Percentiles rank a stretch among this genome's conserved stretches.
phyloP scores from a whole-genome alignment of 1,284 basidiomycete genomes.

The Sporisorium reilianum region DNA sequence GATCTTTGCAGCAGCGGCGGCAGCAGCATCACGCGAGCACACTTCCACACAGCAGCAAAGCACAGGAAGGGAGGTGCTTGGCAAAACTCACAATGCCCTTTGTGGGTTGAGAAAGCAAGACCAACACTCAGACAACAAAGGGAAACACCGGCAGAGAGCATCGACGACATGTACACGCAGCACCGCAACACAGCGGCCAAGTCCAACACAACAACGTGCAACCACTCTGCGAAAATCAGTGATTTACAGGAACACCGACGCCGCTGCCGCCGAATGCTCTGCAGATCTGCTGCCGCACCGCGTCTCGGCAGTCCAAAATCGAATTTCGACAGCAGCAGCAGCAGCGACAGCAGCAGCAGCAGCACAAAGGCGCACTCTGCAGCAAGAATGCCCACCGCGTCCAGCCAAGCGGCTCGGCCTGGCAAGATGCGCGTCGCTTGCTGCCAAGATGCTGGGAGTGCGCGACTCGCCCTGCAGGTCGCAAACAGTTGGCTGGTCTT shows the following conservation, averaged over 20 bases:
- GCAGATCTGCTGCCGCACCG: conserved; percentile 3
- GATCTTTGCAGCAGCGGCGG: neutral
- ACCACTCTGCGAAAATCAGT: neutral
- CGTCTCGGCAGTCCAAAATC: conserved; percentile 2
- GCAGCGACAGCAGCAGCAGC: too few relatives aligned
- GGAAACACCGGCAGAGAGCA: too few relatives aligned
- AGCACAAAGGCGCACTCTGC: neutral
- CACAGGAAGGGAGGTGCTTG: too few relatives aligned
- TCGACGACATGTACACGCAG: too few relatives aligned
- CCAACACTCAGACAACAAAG: conserved; percentile 25
- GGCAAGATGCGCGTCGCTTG: neutral
- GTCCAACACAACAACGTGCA: conserved; percentile 3
- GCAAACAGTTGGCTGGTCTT: neutral
- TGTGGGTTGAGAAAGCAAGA: conserved; percentile 5
- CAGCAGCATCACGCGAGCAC: too few relatives aligned
- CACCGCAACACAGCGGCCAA: neutral
- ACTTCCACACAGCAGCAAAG: too few relatives aligned
- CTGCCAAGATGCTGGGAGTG: too few relatives aligned
- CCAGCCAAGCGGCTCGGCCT: neutral
- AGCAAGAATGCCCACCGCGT: neutral
- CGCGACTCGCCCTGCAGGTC: too few relatives aligned
- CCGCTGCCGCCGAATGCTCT: neutral
- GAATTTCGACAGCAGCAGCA: conserved; percentile 6
- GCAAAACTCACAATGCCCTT: neutral
- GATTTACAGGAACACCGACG: neutral